Conservation (phyloP, 2,329 filamentous ascomycete species). For the Penicillium sp. region DNA sequence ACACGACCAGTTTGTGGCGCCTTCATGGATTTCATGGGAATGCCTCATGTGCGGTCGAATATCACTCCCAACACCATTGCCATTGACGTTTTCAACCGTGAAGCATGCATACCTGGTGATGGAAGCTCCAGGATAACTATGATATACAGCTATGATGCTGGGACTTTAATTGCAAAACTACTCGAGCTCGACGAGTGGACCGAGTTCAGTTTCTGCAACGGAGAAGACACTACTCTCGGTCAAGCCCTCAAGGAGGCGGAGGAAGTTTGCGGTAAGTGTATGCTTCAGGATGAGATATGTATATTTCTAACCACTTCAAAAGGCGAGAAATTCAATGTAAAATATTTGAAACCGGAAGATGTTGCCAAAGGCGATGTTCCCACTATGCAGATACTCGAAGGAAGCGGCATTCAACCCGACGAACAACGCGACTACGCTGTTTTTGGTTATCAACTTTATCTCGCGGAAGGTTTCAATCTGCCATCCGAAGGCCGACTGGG, state of each 20-base stretch:
- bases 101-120: slow-evolving; percentile 14
- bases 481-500: slow-evolving; percentile 10
- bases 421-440: slow-evolving; percentile 7
- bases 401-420: slow-evolving; percentile 7
- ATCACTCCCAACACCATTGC: slow-evolving; percentile 9
- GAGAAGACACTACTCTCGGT: slow-evolving; percentile 14
- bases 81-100: slow-evolving; percentile 10
- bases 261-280: slow-evolving; percentile 8
- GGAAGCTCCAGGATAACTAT: slow-evolving; percentile 10
- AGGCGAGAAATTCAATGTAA: slow-evolving; percentile 14
- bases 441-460: slow-evolving; percentile 12
- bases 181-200: slow-evolving; percentile 17
- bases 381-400: slow-evolving; percentile 6
- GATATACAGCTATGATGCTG: slow-evolving; percentile 20
- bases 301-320: neutral
- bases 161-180: slow-evolving; percentile 13
- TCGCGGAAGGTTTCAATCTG: slow-evolving; percentile 7
- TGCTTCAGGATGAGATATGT: too few relatives aligned
- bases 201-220: slow-evolving; percentile 16
- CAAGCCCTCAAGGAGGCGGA: slow-evolving; percentile 9
- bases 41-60: slow-evolving; percentile 9
- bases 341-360: slow-evolving; percentile 10
- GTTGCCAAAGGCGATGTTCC: slow-evolving; percentile 8
- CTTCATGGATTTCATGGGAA: slow-evolving; percentile 19
- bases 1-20: slow-evolving; percentile 14